Conservation (phyloP, 2,329 filamentous ascomycete species). For the Zymoseptoria pseudotritici region DNA sequence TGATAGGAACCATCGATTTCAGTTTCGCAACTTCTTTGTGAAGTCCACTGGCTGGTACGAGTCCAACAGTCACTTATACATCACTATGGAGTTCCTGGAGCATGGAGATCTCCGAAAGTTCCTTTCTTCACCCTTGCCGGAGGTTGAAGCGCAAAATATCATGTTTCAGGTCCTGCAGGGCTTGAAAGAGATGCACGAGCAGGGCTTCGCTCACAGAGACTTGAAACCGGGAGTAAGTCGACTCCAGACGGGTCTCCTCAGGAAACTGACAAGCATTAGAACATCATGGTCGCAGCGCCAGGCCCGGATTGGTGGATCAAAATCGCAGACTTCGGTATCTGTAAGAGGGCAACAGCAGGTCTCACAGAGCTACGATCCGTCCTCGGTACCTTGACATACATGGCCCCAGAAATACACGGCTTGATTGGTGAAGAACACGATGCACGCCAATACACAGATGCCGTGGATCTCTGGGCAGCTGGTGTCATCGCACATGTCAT, state of each 20-base stretch:
- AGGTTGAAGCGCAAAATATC: constrained; percentile 25
- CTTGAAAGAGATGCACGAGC: constrained; percentile 30
- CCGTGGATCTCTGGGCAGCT: constrained; percentile 4
- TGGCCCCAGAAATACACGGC: neutral
- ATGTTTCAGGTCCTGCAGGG: constrained; percentile 30
- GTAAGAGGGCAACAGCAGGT: constrained; percentile 11
- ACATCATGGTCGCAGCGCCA: constrained; percentile 27
- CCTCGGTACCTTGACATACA: neutral
- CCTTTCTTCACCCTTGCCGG: constrained; percentile 17
- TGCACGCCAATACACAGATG: neutral
- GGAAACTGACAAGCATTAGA: constrained; percentile 15
- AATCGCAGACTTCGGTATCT: constrained; percentile 36
- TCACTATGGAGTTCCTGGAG: constrained; percentile 35
- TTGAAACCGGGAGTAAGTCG: constrained; percentile 31
- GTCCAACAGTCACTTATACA: constrained; percentile 22
- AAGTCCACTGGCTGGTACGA: constrained; percentile 35
- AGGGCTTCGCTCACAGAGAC: constrained; percentile 33
- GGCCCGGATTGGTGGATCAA: constrained; percentile 34
- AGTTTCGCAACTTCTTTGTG: constrained; percentile 22
- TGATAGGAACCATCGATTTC: no score
- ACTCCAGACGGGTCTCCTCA: no score
- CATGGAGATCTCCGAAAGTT: constrained; percentile 31
- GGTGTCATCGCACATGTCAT: neutral
- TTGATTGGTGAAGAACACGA: neutral
- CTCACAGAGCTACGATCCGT: neutral